Conservation (phyloP, 2,329 filamentous ascomycete genomes). For the Lasiodiplodia sp. region DNA sequence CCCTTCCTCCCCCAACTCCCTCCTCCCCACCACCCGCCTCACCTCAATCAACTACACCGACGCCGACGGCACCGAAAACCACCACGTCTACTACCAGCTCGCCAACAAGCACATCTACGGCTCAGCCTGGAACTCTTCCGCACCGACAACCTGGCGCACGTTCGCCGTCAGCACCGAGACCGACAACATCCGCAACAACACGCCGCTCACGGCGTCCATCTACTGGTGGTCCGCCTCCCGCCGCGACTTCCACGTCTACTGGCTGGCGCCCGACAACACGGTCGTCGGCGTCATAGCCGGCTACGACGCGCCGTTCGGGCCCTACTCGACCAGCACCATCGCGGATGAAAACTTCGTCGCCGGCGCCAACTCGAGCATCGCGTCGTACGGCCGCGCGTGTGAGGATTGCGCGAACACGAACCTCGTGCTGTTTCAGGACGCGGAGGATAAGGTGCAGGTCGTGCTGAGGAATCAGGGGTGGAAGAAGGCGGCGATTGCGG, state of each 20-base stretch:
- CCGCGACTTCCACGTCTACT: conserved; percentile 12
- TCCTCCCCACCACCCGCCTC: conserved; percentile 8
- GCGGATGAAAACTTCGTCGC: background rate
- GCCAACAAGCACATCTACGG: background rate
- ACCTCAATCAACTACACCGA: conserved; percentile 16
- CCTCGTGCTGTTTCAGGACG: background rate
- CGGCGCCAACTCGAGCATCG: background rate
- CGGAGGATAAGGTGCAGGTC: background rate
- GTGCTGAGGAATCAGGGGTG: background rate
- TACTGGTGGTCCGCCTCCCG: conserved; percentile 1
- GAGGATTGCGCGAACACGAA: conserved; percentile 1
- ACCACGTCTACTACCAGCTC: conserved; percentile 22
- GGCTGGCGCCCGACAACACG: background rate
- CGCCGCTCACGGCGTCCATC: background rate
- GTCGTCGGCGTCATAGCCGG: background rate
- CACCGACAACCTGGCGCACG: background rate
- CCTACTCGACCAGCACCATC: background rate
- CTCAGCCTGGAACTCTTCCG: conserved; percentile 11
- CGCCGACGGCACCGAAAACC: background rate
- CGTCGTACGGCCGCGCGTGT: conserved; percentile 17
- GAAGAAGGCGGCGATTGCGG: background rate
- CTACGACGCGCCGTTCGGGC: background rate
- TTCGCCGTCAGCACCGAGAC: background rate
- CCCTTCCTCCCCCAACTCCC: background rate
- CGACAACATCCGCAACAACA: background rate